Evolutionary conservation across 2,329 filamentous ascomycete genomes (phyloP), one percentile per base, ranked within the genome.

Genomic region (Celoporthe dispersa): DNA sequence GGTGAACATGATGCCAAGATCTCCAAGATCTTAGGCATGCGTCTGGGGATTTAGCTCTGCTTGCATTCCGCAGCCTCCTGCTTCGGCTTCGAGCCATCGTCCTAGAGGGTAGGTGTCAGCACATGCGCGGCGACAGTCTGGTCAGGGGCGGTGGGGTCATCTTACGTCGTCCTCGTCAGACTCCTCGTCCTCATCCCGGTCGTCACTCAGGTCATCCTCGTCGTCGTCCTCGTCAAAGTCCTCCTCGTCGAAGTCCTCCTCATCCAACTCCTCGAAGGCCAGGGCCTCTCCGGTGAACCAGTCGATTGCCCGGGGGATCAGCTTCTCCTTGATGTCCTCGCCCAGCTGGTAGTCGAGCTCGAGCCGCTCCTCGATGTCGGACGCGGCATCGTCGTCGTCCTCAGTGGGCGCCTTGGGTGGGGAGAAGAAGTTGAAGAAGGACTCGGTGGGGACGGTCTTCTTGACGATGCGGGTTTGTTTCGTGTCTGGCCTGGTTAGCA

Each of bases 291-390:
- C 96, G 67, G 96, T 99, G 82, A 99, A 99, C 96, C 96, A 99
- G 84, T 99, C 96, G 77, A 99, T 96, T 70, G 97, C 96, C 76
- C 95, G 94, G 74, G 96, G 96, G 76, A 99, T 99, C 74, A 99
- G 88, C 86, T 99, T 99, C 88, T 99, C 96, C 86, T 99, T 99
- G 85, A 99, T 98, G 80, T 99, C 96, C 86, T 99, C 96, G 75
- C 96, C 96, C 60, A 99, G 90, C 84, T 98, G 95, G 83, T 98
- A 99, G 84, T 99, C 96, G 66, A 99, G 91, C 85, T 99, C 96
- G 69, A 99, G 89, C 74, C 96, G 94, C 83, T 97, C 94, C 86
- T 99, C 96, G 66, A 99, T 97, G 80, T 99, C 96, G 66, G 91
- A 92, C 68, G 92, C 90, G 71, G 92, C 90, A 75, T 95, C 91